These are phyloP conservation scores for Paramyrothecium roridum DNA, from an alignment of 2,329 filamentous ascomycete species.

Conservation along the genomic window DNA sequence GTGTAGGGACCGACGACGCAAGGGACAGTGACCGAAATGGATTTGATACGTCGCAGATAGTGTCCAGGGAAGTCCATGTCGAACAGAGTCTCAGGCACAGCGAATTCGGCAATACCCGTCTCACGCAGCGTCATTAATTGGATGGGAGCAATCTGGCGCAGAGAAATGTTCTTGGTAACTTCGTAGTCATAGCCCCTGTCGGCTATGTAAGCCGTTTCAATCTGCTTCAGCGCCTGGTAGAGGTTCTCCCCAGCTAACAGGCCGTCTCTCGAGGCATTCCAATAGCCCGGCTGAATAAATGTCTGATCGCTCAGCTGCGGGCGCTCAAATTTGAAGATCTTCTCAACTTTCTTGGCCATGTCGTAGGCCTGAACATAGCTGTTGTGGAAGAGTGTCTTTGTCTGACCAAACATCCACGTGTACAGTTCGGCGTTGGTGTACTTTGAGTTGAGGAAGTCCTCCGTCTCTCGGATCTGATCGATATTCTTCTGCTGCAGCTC, in stretches of 20 bases:
- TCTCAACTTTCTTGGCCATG: not conserved
- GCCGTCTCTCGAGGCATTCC: not conserved
- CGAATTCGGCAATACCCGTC: not conserved
- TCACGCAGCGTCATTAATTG: constrained; percentile 1
- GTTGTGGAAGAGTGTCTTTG: not conserved
- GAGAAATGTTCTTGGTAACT: constrained; percentile 5
- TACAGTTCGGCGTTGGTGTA: constrained; percentile 4
- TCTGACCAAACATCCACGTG: not conserved
- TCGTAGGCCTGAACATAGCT: not conserved
- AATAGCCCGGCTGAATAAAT: not conserved
- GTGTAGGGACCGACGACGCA: not conserved
- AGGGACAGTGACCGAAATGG: not conserved
- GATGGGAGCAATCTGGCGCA: not conserved
- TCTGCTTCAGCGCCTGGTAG: not conserved
- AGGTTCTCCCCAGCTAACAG: not conserved
- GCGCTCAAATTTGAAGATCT: not conserved
- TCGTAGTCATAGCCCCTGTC: constrained; percentile 5
- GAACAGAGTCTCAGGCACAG: not conserved
- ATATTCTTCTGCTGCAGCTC: not conserved
- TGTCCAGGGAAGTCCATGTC: constrained; percentile 2
- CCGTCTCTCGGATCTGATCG: not conserved
- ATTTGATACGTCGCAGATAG: not conserved
- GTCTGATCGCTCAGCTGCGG: not conserved
- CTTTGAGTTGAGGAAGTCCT: constrained; percentile 4
- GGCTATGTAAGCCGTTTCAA: constrained; percentile 3